Conservation (phyloP, 805 yeast genomes). For the Candida nonsorbophila region DNA sequence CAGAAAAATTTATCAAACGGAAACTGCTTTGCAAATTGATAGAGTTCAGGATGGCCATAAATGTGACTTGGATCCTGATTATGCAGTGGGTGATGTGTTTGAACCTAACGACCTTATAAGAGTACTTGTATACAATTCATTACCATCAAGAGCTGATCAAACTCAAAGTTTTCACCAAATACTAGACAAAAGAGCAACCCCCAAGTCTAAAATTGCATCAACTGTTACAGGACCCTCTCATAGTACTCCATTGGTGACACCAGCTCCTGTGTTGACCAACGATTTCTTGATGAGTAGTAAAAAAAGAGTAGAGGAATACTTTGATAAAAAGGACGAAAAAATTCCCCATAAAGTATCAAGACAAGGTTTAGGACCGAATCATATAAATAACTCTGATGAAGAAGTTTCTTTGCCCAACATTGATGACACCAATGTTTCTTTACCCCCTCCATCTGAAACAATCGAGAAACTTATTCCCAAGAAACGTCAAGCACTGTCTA, state of each 20-base stretch:
- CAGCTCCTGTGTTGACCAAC: slow-evolving; percentile 17
- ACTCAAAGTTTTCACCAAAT: not conserved
- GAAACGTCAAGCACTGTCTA: slow-evolving; percentile 16
- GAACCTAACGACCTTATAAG: slow-evolving; percentile 31
- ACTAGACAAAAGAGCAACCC: not conserved
- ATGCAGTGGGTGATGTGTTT: slow-evolving; percentile 59
- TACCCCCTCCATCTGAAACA: slow-evolving; percentile 30
- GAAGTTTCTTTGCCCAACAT: slow-evolving; percentile 2
- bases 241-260: slow-evolving; percentile 17
- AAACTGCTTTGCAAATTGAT: slow-evolving; percentile 48
- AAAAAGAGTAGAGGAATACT: slow-evolving; percentile 16
- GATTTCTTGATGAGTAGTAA: slow-evolving; percentile 10
- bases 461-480: slow-evolving; percentile 21
- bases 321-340: slow-evolving; percentile 16
- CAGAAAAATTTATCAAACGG: slow-evolving; percentile 60
- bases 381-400: slow-evolving; percentile 4
- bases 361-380: not conserved
- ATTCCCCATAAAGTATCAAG: slow-evolving; percentile 13
- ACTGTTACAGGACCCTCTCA: slow-evolving; percentile 5
- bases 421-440: slow-evolving; percentile 18
- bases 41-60: slow-evolving; percentile 61
- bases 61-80: slow-evolving; percentile 81
- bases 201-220: slow-evolving; percentile 3
- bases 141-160: not conserved
- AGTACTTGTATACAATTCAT: slow-evolving; percentile 24